Evolutionary conservation across 2,329 filamentous ascomycete genomes (phyloP).

Genomic region (Nectriaceae sp.): DNA sequence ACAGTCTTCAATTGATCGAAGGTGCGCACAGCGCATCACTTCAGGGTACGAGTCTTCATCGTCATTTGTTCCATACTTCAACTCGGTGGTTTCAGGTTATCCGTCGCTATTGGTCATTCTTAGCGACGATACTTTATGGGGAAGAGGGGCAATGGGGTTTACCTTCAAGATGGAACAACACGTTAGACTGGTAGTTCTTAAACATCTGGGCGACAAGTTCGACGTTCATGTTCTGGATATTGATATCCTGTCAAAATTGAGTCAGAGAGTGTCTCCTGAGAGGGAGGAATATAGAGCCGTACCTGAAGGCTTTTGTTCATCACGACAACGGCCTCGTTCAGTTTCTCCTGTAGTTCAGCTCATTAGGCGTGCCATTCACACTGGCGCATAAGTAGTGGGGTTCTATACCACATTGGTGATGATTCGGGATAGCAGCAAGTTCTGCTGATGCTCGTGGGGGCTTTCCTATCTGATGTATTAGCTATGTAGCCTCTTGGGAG

Average conservation of each 20-base stretch:
- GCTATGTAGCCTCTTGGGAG: too few species aligned
- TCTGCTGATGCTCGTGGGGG: slow-evolving; percentile 97
- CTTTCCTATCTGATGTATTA: slow-evolving; percentile 67
- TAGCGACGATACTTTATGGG: neutral
- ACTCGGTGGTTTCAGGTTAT: slow-evolving; percentile 74
- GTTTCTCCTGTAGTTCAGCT: slow-evolving; percentile 71
- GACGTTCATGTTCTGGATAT: slow-evolving; percentile 98
- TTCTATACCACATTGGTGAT: slow-evolving; percentile 93
- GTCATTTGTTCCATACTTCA: too few species aligned
- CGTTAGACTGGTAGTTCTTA: slow-evolving; percentile 99
- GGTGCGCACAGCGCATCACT: too few species aligned
- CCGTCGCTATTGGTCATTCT: slow-evolving; percentile 62
- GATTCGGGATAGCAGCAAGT: slow-evolving; percentile 87
- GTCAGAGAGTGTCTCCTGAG: neutral
- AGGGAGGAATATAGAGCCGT: neutral
- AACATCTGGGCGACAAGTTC: slow-evolving; percentile 99
- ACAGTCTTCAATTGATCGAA: too few species aligned
- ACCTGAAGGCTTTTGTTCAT: slow-evolving; percentile 93
- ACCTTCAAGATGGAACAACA: slow-evolving; percentile 97
- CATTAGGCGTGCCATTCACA: neutral
- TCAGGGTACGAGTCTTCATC: too few species aligned
- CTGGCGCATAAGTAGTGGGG: neutral
- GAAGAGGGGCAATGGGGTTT: slow-evolving; percentile 22
- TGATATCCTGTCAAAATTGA: slow-evolving; percentile 74
- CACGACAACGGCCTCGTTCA: slow-evolving; percentile 90